Evolutionary conservation across 352 stramenopile genomes (phyloP).

Genomic region (Pythium scleroteichum): DNA sequence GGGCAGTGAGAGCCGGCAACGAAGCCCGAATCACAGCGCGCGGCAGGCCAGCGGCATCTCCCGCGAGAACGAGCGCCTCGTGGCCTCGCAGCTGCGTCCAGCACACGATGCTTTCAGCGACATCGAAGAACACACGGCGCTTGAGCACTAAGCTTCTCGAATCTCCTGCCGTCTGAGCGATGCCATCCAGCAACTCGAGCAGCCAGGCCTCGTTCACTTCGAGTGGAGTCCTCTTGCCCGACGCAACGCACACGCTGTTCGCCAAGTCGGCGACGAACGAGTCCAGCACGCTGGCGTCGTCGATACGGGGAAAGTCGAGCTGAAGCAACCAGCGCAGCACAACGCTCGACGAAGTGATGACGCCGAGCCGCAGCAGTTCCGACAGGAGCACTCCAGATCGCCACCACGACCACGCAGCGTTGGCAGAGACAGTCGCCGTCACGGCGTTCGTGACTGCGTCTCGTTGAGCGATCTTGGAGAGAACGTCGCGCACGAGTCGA

Average conservation of each 20-base stretch:
- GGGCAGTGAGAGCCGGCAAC: background rate
- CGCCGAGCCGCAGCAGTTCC: constrained; percentile 6
- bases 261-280: constrained; percentile 10
- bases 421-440: background rate
- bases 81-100: constrained; percentile 8
- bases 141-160: background rate
- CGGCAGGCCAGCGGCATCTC: background rate
- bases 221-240: constrained; percentile 12
- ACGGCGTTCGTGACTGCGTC: background rate
- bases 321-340: constrained; percentile 17
- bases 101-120: constrained; percentile 2
- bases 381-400: constrained; percentile 4
- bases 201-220: constrained; percentile 21
- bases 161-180: background rate
- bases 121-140: constrained; percentile 4
- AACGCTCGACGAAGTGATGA: constrained; percentile 2
- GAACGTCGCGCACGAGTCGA: background rate
- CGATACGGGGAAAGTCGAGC: constrained; percentile 9
- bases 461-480: constrained; percentile 11
- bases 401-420: constrained; percentile 7
- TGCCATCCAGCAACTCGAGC: constrained; percentile 18
- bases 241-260: constrained; percentile 4
- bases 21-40: background rate
- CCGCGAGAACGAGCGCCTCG: background rate
- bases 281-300: background rate